Base-by-base conservation (phyloP, 2,329 filamentous ascomycete species). In the Chaetomium sp. region DNA sequence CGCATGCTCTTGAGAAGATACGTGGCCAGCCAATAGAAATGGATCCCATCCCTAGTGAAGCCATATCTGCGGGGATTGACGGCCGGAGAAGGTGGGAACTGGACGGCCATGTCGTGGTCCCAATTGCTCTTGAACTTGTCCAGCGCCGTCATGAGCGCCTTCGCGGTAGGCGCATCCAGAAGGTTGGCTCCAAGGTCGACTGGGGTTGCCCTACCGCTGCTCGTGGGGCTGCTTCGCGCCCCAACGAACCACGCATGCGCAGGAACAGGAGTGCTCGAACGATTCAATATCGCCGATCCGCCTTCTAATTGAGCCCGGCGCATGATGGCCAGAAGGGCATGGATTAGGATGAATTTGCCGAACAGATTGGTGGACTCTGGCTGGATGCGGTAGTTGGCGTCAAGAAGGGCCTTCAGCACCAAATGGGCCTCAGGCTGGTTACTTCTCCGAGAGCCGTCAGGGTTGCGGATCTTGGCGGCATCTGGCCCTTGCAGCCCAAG, bases 301-400 rank as follows among this genome's bases (percentile, higher is more conserved):
- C 79, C 81, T 51, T 79, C 78, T 3, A 78, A 69, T 63, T 80
- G 79, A 12, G 77, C 78, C 38, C 76, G 75, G 60, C 77, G 76
- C 68, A 92, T 84, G 68, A 90, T 82, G 6, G 85, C 81, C 62
- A 90, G 81, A 60, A 93, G 78, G 13, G 85, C 86, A 71, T 92
- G 90, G 8, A 92, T 85, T 55, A 92, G 76, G 62, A 92, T 84
- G 71, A 92, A 92, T 72, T 92, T 92, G 42, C 87, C 88, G 71
- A 88, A 90, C 2, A 89, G 78, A 70, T 92, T 92, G 1, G 89
- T 92, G 25, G 84, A 84, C 53, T 86, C 84, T 3, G 85, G 84
- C 64, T 86, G 84, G 61, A 91, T 85, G 56, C 85, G 81, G 67
- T 84, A 82, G 10, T 80, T 83, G 6, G 79, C 77, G 67, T 89